Conservation (phyloP, 129 eudicot genomes). For the Arctium lappa region DNA sequence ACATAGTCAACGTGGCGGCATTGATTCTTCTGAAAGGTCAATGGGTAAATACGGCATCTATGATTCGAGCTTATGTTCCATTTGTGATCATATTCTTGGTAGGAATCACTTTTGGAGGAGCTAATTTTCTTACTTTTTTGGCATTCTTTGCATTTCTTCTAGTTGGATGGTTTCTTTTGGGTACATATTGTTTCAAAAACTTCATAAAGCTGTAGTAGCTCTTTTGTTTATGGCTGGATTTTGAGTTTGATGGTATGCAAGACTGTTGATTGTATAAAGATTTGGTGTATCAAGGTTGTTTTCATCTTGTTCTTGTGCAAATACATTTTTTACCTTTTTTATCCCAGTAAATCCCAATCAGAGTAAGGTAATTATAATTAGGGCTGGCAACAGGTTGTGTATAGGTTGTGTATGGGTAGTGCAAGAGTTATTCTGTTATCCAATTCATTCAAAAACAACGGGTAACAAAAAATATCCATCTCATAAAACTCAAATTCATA, state of each 20-base stretch:
- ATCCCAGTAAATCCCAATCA: no score
- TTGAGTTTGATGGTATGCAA: conserved; percentile 7
- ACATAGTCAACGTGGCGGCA: conserved; percentile 71
- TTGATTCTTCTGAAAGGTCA: conserved; percentile 71
- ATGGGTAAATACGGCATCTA: conserved; percentile 53
- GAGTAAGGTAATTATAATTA: no score
- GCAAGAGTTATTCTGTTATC: no score
- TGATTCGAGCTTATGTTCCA: conserved; percentile 56
- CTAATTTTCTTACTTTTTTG: conserved; percentile 58
- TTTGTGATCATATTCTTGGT: conserved; percentile 47
- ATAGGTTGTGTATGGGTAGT: no score
- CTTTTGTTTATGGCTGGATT: background rate
- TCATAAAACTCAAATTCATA: no score
- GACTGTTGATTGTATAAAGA: conserved; percentile 11
- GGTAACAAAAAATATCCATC: no score
- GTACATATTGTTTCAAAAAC: conserved; percentile 75
- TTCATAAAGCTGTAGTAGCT: conserved; percentile 48
- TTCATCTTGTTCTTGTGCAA: background rate
- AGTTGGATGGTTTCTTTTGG: conserved; percentile 88
- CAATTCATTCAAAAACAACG: no score
- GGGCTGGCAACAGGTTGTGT: no score
- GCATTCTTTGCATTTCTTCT: conserved; percentile 50
- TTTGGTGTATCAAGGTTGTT: conserved; percentile 13
- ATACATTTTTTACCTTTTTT: no score
- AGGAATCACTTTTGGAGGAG: conserved; percentile 74